These are phyloP conservation scores for Podila epicladia DNA, from an alignment of 192 early-diverging fungal genomes.

Conservation along the genomic window DNA sequence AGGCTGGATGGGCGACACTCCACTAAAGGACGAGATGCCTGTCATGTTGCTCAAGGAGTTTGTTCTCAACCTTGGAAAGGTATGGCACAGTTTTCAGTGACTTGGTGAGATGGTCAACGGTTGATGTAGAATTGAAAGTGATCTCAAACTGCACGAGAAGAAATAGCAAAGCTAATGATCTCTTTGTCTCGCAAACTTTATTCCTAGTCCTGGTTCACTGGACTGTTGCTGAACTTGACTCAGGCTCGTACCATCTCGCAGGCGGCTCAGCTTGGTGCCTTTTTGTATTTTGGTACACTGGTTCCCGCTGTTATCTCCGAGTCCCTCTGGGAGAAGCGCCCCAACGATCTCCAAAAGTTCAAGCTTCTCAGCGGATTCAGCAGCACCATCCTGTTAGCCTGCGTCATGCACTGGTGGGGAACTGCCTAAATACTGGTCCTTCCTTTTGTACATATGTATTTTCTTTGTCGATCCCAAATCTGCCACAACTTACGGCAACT, in stretches of 20 bases:
- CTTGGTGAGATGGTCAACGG: no score
- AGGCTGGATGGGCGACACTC: constrained; percentile 11
- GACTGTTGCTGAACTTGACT: constrained; percentile 45
- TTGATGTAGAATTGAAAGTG: not conserved
- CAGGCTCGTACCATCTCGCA: constrained; percentile 40
- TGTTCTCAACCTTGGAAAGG: constrained; percentile 32
- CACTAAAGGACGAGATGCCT: not conserved
- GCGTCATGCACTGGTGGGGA: constrained; percentile 49
- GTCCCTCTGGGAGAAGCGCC: constrained; percentile 44
- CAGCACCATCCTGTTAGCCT: constrained; percentile 32
- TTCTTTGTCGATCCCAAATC: no score
- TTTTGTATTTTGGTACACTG: constrained; percentile 35
- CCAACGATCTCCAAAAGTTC: constrained; percentile 45
- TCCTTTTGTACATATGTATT: not conserved
- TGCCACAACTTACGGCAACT: no score
- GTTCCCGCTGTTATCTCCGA: constrained; percentile 32
- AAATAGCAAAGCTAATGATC: not conserved
- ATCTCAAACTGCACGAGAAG: not conserved
- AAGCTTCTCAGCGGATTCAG: constrained; percentile 40
- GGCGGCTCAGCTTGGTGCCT: constrained; percentile 40
- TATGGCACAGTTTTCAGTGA: not conserved
- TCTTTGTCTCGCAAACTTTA: not conserved
- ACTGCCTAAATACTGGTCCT: constrained; percentile 18
- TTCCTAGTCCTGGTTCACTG: constrained; percentile 40
- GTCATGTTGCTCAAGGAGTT: constrained; percentile 36